Evolutionary conservation across 257 asterid genomes (phyloP).

Genomic region (Capsicum baccatum): DNA sequence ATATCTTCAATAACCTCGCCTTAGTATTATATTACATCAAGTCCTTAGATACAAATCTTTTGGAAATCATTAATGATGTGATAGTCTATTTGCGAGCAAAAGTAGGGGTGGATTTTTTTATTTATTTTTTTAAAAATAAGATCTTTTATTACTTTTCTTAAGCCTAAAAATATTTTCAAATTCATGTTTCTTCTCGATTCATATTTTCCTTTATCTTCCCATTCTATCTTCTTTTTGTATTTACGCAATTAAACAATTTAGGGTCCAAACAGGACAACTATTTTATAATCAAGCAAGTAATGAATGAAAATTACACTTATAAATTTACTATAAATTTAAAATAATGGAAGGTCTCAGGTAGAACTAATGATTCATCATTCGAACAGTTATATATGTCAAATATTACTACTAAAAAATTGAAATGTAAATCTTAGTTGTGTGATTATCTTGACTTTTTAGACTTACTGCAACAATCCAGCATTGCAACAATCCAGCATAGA

Average conservation of each 20-base stretch:
- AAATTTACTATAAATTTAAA: neutral
- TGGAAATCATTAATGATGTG: neutral
- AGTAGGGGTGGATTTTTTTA: neutral
- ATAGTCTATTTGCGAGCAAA: neutral
- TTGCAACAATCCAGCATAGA: neutral
- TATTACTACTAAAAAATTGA: neutral
- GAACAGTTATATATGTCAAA: neutral
- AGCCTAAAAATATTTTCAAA: neutral
- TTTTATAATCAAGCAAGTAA: neutral
- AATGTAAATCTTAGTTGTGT: neutral
- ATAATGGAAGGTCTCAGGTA: neutral
- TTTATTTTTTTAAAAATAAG: no score
- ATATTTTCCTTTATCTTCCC: neutral
- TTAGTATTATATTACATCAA: neutral
- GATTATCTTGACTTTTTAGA: neutral
- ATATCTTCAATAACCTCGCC: no score
- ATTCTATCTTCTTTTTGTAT: neutral
- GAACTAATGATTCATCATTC: neutral
- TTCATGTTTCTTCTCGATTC: neutral
- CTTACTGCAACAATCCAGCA: neutral
- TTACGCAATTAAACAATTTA: neutral
- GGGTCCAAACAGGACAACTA: neutral
- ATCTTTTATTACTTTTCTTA: neutral
- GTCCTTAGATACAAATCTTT: neutral
- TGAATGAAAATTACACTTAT: neutral